phyloP scores from a whole-genome alignment of 2,329 filamentous ascomycete species.

The Penicillium hesseltinei region DNA sequence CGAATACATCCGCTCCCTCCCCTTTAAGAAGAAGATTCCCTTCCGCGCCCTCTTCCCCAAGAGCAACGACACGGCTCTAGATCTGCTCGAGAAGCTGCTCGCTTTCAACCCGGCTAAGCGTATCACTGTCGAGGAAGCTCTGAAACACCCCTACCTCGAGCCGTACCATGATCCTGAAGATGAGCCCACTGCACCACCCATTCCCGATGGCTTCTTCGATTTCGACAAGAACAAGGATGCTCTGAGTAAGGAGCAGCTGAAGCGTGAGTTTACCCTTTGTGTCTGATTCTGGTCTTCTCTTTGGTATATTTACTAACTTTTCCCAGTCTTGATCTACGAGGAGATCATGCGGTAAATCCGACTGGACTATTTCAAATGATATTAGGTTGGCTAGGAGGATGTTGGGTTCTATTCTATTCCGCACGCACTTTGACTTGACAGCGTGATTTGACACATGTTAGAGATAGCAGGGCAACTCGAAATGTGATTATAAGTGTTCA shows the following conservation, averaged over 20 bases:
- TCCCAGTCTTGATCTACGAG: conserved; percentile 79
- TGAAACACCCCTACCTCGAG: conserved; percentile 97
- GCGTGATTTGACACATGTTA: conserved; percentile 13
- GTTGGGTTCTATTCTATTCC: conserved; percentile 11
- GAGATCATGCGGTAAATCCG: conserved; percentile 75
- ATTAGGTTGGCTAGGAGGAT: not conserved
- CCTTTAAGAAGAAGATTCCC: conserved; percentile 99
- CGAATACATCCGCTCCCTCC: conserved; percentile 96
- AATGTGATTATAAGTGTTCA: conserved; percentile 7
- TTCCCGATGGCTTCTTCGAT: conserved; percentile 98
- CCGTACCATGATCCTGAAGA: conserved; percentile 99
- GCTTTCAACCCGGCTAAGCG: conserved; percentile 99
- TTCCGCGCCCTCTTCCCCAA: conserved; percentile 97
- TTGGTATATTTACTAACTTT: conserved; percentile 11
- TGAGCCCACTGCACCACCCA: conserved; percentile 92
- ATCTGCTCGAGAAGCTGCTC: conserved; percentile 90
- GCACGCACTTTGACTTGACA: conserved; percentile 12
- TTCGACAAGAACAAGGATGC: conserved; percentile 99
- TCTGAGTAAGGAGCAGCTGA: conserved; percentile 96
- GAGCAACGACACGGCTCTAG: conserved; percentile 94
- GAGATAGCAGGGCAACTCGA: conserved; percentile 12
- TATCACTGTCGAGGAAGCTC: conserved; percentile 94
- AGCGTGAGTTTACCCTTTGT: conserved; percentile 55
- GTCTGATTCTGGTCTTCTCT: not conserved
- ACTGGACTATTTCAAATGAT: not conserved